phyloP scores from a whole-genome alignment of 352 stramenopile genomes.

The Peronospora farinosa region DNA sequence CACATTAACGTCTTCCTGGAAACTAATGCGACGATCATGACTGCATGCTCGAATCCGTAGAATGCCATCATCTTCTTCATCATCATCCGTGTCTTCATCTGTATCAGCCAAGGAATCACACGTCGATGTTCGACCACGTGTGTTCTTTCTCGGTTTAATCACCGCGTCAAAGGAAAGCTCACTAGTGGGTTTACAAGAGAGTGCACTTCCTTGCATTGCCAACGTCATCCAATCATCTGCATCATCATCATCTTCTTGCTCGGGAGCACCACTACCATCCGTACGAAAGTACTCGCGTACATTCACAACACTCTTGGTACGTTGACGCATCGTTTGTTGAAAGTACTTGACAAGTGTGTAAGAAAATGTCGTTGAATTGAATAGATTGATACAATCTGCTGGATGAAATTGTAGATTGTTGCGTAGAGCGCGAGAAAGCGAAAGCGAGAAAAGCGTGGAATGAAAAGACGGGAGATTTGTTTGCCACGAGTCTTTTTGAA shows the following conservation, averaged over 20 bases:
- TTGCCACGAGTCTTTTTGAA: slow-evolving; percentile 22
- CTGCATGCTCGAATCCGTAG: slow-evolving; percentile 54
- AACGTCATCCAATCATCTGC: slow-evolving; percentile 51
- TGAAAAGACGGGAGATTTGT: slow-evolving; percentile 13
- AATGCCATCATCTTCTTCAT: slow-evolving; percentile 51
- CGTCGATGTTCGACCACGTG: slow-evolving; percentile 47
- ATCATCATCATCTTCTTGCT: slow-evolving; percentile 38
- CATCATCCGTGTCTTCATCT: slow-evolving; percentile 55
- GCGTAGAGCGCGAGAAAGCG: too few species aligned
- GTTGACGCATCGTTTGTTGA: slow-evolving; percentile 65
- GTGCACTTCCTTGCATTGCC: slow-evolving; percentile 23
- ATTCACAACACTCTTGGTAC: slow-evolving; percentile 67
- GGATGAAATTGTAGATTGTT: too few species aligned
- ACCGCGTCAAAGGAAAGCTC: slow-evolving; percentile 18
- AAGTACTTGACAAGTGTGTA: too few species aligned
- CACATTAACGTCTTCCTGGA: slow-evolving; percentile 63
- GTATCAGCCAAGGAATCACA: slow-evolving; percentile 55
- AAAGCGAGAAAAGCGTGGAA: too few species aligned
- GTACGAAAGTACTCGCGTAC: slow-evolving; percentile 69
- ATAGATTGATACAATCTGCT: too few species aligned
- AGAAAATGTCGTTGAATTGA: too few species aligned
- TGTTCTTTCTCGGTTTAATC: slow-evolving; percentile 31
- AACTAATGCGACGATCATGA: slow-evolving; percentile 72
- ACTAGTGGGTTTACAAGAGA: slow-evolving; percentile 1
- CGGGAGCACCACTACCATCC: slow-evolving; percentile 39